Evolutionary conservation across 2,329 filamentous ascomycete genomes (phyloP).

Genomic region (Dothidotthia symphoricarpi): DNA sequence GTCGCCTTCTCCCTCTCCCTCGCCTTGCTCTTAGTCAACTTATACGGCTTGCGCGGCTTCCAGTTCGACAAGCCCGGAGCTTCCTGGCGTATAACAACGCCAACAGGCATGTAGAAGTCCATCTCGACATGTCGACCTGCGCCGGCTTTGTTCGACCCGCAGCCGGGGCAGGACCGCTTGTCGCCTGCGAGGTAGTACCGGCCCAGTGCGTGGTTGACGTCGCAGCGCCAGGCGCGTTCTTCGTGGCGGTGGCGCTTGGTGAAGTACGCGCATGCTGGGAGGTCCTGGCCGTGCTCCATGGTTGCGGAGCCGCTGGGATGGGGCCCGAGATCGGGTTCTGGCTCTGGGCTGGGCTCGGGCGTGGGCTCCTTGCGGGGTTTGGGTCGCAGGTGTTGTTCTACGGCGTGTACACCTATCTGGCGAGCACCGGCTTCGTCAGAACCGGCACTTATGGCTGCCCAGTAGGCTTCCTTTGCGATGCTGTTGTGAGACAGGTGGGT

Average conservation of each 20-base stretch:
- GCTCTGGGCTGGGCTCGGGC: conserved; percentile 13
- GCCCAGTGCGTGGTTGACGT: conserved; percentile 28
- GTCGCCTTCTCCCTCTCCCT: neutral
- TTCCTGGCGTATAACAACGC: conserved; percentile 20
- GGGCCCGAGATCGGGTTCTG: conserved; percentile 18
- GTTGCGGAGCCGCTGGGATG: conserved; percentile 26
- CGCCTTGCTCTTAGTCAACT: neutral
- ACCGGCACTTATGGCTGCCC: conserved; percentile 13
- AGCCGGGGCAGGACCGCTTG: conserved; percentile 24
- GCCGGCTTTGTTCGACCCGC: conserved; percentile 15
- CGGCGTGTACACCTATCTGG: conserved; percentile 12
- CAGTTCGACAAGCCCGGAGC: conserved; percentile 13
- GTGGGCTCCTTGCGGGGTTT: conserved; percentile 12
- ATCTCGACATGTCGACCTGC: conserved; percentile 12
- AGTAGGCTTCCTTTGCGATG: conserved; percentile 27
- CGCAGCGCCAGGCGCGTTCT: conserved; percentile 28
- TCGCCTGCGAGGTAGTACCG: conserved; percentile 33
- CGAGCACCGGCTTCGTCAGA: conserved; percentile 12
- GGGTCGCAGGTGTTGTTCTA: conserved; percentile 12
- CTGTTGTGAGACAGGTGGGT: conserved; percentile 20
- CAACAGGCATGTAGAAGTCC: conserved; percentile 28
- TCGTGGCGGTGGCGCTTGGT: conserved; percentile 9
- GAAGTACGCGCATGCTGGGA: conserved; percentile 21
- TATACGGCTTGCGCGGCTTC: conserved; percentile 22
- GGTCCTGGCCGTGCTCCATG: conserved; percentile 28